phyloP scores from a whole-genome alignment of 176 grass and related monocot species.

The Coix lacrymajobi region DNA sequence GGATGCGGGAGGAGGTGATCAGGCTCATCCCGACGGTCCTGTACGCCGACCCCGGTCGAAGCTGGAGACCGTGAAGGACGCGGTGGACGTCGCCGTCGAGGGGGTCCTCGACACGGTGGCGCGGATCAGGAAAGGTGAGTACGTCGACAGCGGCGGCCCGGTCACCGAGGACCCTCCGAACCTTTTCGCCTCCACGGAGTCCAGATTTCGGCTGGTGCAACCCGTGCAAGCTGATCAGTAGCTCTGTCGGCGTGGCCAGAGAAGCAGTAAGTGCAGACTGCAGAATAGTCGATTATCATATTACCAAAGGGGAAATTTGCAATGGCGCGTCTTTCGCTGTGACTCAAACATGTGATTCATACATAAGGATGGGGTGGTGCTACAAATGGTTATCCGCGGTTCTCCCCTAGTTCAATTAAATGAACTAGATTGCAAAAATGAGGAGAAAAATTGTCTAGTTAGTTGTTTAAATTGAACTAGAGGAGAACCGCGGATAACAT shows the following conservation, averaged over 20 bases:
- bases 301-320: background rate
- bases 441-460: too few relatives aligned
- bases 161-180: background rate
- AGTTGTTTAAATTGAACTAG: too few relatives aligned
- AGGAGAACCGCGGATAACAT: too few relatives aligned
- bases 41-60: slow-evolving; percentile 25
- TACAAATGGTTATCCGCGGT: too few relatives aligned
- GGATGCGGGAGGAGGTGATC: slow-evolving; percentile 37
- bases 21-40: slow-evolving; percentile 16
- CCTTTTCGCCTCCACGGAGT: background rate
- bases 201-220: background rate
- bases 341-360: background rate
- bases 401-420: too few relatives aligned
- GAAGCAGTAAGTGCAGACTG: too few relatives aligned
- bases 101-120: background rate
- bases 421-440: too few relatives aligned
- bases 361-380: too few relatives aligned
- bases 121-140: background rate
- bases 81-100: background rate
- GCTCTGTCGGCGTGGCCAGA: background rate
- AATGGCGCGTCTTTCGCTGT: background rate
- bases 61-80: background rate
- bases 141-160: background rate
- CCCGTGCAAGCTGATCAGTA: background rate
- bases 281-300: background rate